Conservation (phyloP, 2,329 filamentous ascomycete genomes). For the Fusarium devonianum region DNA sequence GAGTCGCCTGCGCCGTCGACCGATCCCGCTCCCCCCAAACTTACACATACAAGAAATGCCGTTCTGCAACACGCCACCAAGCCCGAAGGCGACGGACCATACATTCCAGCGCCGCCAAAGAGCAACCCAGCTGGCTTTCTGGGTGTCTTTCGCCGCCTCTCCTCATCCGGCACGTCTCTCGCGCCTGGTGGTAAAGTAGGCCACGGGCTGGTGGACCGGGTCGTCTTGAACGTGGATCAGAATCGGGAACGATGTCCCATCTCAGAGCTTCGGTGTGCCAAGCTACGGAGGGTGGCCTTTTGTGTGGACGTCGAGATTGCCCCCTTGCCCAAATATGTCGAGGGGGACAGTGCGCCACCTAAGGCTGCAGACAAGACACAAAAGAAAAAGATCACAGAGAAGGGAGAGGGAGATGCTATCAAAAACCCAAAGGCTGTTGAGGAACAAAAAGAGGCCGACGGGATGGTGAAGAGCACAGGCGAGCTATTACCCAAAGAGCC, state of each 20-base stretch:
- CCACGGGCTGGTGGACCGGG: conserved; percentile 79
- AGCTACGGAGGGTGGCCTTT: conserved; percentile 88
- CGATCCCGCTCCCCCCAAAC: conserved; percentile 57
- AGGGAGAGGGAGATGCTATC: conserved; percentile 75
- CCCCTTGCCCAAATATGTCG: conserved; percentile 79
- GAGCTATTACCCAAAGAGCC: conserved; percentile 51
- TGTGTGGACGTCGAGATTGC: conserved; percentile 98
- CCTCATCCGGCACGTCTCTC: conserved; percentile 60
- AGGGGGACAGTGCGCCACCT: conserved; percentile 56
- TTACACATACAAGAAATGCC: conserved; percentile 62
- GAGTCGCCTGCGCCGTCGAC: conserved; percentile 37
- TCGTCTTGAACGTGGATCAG: conserved; percentile 83
- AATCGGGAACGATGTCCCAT: conserved; percentile 81
- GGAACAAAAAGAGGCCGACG: conserved; percentile 53
- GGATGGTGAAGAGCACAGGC: conserved; percentile 50
- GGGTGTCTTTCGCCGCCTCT: conserved; percentile 82
- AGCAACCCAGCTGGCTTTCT: conserved; percentile 75
- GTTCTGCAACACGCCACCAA: conserved; percentile 65
- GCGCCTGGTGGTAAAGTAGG: conserved; percentile 41
- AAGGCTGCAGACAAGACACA: conserved; percentile 57
- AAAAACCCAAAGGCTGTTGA: conserved; percentile 70
- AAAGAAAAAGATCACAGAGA: conserved; percentile 71
- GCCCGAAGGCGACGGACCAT: conserved; percentile 68
- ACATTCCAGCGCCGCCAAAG: conserved; percentile 78
- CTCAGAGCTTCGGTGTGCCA: conserved; percentile 78